Conservation (phyloP, 2,329 filamentous ascomycete species). For the Chrysoporthe cubensis region DNA sequence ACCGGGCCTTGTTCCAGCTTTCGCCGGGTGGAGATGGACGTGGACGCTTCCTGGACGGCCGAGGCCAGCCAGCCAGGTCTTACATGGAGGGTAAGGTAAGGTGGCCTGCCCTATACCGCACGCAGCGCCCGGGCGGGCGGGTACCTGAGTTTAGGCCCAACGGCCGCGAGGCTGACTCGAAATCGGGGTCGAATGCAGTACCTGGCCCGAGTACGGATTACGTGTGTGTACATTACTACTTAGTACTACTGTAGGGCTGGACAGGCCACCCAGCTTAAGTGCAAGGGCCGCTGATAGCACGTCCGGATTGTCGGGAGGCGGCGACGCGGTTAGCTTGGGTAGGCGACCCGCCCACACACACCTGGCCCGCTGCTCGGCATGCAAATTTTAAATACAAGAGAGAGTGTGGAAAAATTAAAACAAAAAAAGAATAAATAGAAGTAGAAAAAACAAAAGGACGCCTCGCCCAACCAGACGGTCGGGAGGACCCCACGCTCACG, state of each 20-base stretch:
- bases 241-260: neutral
- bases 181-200: neutral
- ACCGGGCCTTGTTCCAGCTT: no score
- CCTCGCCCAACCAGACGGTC: neutral
- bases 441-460: neutral
- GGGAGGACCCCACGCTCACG: neutral
- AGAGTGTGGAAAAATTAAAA: neutral
- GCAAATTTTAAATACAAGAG: no score
- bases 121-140: neutral
- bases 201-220: neutral
- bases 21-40: conserved; percentile 6
- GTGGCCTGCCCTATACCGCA: no score
- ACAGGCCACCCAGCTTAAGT: conserved; percentile 4
- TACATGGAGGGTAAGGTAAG: conserved; percentile 12
- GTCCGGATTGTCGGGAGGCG: conserved; percentile 17
- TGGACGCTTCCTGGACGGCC: neutral
- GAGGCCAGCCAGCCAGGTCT: neutral
- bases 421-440: neutral
- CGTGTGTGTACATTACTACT: neutral
- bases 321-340: no score
- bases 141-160: conserved; percentile 1
- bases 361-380: no score
- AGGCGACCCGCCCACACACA: no score
- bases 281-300: conserved; percentile 18
- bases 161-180: neutral